Conservation (phyloP, 352 stramenopile genomes). For the Globisporangium iwayamae region DNA sequence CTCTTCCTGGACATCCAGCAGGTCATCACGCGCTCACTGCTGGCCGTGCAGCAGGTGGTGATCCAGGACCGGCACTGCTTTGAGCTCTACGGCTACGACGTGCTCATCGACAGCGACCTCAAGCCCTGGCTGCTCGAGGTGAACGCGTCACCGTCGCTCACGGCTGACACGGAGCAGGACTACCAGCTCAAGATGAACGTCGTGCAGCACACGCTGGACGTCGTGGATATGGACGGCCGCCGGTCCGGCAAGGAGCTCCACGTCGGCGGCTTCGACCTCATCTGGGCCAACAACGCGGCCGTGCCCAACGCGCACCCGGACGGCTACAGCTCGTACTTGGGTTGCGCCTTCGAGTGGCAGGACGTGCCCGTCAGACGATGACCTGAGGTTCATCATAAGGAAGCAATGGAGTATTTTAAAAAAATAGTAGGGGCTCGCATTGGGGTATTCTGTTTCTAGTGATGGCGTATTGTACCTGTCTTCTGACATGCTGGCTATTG, state of each 20-base stretch:
- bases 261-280: conserved; percentile 68
- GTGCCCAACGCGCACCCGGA: conserved; percentile 33
- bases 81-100: conserved; percentile 89
- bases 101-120: conserved; percentile 80
- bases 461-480: not conserved
- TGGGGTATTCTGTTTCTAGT: conserved; percentile 7
- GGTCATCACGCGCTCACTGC: conserved; percentile 80
- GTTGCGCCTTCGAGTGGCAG: conserved; percentile 43
- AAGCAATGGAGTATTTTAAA: not conserved
- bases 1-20: conserved; percentile 84
- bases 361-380: conserved; percentile 17
- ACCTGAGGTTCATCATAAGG: not conserved
- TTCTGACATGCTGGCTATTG: not conserved
- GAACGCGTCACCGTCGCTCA: conserved; percentile 67
- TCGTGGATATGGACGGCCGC: conserved; percentile 78
- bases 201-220: conserved; percentile 85
- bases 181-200: conserved; percentile 84
- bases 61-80: conserved; percentile 90
- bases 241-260: conserved; percentile 41
- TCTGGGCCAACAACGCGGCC: conserved; percentile 47
- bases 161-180: conserved; percentile 68
- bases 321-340: conserved; percentile 61
- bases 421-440: not conserved
- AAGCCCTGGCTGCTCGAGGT: conserved; percentile 88
- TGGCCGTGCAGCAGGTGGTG: conserved; percentile 82